A percentile compares a stretch with the other conserved stretches of the same genome.
Conservation (phyloP, 352 stramenopile genomes). For the Phytophthora pinifolia region DNA sequence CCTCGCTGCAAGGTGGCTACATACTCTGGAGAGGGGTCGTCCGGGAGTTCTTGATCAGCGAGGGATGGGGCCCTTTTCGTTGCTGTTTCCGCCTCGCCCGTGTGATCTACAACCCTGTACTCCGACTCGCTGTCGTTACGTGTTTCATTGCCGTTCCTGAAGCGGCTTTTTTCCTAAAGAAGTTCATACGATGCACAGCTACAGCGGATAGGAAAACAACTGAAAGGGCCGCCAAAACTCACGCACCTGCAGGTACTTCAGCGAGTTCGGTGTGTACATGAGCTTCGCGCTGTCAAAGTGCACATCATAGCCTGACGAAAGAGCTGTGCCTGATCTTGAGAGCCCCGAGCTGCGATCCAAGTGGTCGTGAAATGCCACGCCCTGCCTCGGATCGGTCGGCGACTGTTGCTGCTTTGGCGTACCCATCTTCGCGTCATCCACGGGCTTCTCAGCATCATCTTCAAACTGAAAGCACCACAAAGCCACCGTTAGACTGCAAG, state of each 20-base stretch:
- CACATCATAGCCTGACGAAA: constrained; percentile 69
- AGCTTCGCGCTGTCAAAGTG: constrained; percentile 56
- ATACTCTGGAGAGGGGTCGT: constrained; percentile 33
- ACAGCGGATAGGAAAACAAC: not conserved
- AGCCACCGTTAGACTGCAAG: not conserved
- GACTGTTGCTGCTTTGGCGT: constrained; percentile 20
- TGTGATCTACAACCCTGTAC: constrained; percentile 20
- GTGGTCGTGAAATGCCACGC: constrained; percentile 19
- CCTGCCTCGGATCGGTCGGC: constrained; percentile 18
- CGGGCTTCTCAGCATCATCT: not conserved
- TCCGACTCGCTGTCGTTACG: constrained; percentile 1
- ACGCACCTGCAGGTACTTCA: constrained; percentile 70
- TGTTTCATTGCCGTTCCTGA: constrained; percentile 4
- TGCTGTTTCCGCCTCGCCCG: constrained; percentile 24
- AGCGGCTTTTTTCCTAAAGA: constrained; percentile 30
- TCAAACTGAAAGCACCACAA: constrained; percentile 20
- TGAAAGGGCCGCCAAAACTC: not conserved
- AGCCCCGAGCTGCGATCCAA: constrained; percentile 28
- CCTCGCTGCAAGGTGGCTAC: constrained; percentile 40
- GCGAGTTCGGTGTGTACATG: constrained; percentile 66
- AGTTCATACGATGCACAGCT: not conserved
- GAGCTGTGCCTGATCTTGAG: constrained; percentile 47
- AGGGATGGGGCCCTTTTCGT: constrained; percentile 14
- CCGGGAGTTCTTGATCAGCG: constrained; percentile 17
- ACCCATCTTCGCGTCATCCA: not conserved